These are phyloP conservation scores for Cunninghamia lanceolata DNA, from an alignment of 75 land plant species.

Conservation along the genomic window DNA sequence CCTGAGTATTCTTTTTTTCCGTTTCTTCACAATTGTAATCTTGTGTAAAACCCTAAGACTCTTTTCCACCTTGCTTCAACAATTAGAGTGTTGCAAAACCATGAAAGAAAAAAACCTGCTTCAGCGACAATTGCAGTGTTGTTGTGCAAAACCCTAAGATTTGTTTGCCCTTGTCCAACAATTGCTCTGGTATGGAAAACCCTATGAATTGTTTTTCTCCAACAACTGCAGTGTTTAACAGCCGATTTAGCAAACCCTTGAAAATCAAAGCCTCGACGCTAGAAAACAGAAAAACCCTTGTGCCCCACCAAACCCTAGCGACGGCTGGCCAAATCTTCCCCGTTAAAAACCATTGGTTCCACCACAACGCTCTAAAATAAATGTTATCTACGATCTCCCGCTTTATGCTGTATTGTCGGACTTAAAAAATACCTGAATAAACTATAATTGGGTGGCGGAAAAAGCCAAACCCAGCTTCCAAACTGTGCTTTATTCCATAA, in stretches of 20 bases:
- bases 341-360: not conserved
- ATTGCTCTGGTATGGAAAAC: not conserved
- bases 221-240: not conserved
- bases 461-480: not conserved
- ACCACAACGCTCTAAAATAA: not conserved
- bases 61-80: not conserved
- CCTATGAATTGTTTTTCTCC: not conserved
- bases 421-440: not conserved
- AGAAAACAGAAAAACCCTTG: not conserved
- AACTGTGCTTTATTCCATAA: not conserved
- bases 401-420: not conserved
- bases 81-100: not conserved
- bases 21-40: not conserved
- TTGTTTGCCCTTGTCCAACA: not conserved
- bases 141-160: not conserved
- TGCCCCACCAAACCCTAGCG: constrained; percentile 1
- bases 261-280: not conserved
- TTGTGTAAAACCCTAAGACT: not conserved
- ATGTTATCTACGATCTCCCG: not conserved
- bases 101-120: not conserved
- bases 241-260: not conserved
- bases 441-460: not conserved
- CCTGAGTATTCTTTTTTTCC: not conserved
- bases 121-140: not conserved
- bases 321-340: not conserved